Conservation (phyloP, 1,139 yeast species). For the Yamadazyma atlantica region DNA sequence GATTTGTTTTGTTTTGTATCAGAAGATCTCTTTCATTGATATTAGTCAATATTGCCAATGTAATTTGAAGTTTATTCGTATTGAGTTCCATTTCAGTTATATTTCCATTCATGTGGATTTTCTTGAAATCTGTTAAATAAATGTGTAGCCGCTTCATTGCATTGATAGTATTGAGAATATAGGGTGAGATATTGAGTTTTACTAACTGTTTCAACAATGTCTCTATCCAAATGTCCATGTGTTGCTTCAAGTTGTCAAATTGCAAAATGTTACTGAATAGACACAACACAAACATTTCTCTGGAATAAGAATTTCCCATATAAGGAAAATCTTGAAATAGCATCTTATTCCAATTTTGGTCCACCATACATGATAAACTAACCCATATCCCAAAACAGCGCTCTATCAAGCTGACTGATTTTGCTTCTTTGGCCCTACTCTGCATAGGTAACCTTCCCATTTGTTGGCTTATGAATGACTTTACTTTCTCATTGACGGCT, state of each 20-base stretch:
- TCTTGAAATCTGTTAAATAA: slow-evolving; percentile 17
- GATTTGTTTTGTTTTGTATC: slow-evolving; percentile 7
- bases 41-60: slow-evolving; percentile 9
- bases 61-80: slow-evolving; percentile 10
- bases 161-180: slow-evolving; percentile 24
- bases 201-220: slow-evolving; percentile 26
- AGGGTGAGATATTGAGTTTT: slow-evolving; percentile 25
- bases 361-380: slow-evolving; percentile 16
- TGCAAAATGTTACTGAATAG: slow-evolving; percentile 29
- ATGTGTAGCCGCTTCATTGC: slow-evolving; percentile 19
- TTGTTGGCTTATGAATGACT: slow-evolving; percentile 18
- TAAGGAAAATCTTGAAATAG: slow-evolving; percentile 42
- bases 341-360: slow-evolving; percentile 37
- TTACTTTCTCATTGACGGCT: slow-evolving; percentile 5
- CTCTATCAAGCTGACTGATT: slow-evolving; percentile 26
- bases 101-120: slow-evolving; percentile 5
- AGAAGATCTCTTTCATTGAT: slow-evolving; percentile 4
- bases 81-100: slow-evolving; percentile 12
- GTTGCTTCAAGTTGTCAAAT: slow-evolving; percentile 21
- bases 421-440: slow-evolving; percentile 23
- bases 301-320: slow-evolving; percentile 39
- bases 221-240: slow-evolving; percentile 23
- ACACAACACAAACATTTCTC: slow-evolving; percentile 32
- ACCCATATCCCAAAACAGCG: slow-evolving; percentile 32
- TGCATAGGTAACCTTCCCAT: slow-evolving; percentile 41